Evolutionary conservation across 1,139 yeast genomes (phyloP), one percentile per base, ranked within the genome.

Genomic region (Eremothecium cymbalariae): DNA sequence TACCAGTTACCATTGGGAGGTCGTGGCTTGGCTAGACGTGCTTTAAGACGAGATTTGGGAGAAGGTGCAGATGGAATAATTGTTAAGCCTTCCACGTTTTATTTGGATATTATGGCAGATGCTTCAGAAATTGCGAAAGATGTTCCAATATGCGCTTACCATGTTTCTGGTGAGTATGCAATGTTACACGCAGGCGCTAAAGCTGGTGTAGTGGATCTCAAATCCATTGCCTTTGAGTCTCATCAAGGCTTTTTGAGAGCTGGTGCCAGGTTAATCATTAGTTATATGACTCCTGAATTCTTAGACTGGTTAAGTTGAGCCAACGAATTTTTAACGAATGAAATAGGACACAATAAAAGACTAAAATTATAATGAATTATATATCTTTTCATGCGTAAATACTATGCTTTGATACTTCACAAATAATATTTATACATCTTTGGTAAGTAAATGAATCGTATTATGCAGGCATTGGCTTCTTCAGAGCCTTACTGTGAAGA

Each of bases 131-230:
- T 88, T 37, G 84, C 95, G 56, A 62, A 67, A 36, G 93, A 90
- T 57, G 74, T 81, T 49, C 98, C 98, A 18, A 67, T 90, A 34
- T 86, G 95, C 55, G 93, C 94, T 17, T 90, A 90, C 61, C 98
- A 93, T 59, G 99, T 90, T 20, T 77, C 93, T 59, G 99, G 99
- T 31, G 99, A 90, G 62, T 90, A 75, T 56, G 96, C 98, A 32
- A 90, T 93, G 98, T 65, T 90, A 45, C 95, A 88, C 57, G 98
- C 98, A 7, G 98, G 96, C 33, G 97, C 97, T 19, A 96, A 88
- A 51, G 88, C 88, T 68, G 95, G 94, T 17, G 72, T 88, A 38
- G 84, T 80, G 41, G 97, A 90, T 57, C 69, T 93, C 60, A 81
- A 85, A 60, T 69, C 75, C 6, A 81, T 90, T 62, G 98, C 96